A percentile compares a stretch with the other conserved stretches of the same genome.
Evolutionary conservation across 1,284 basidiomycete species (phyloP).

Genomic region (Cutaneotrichosporon sp.): DNA sequence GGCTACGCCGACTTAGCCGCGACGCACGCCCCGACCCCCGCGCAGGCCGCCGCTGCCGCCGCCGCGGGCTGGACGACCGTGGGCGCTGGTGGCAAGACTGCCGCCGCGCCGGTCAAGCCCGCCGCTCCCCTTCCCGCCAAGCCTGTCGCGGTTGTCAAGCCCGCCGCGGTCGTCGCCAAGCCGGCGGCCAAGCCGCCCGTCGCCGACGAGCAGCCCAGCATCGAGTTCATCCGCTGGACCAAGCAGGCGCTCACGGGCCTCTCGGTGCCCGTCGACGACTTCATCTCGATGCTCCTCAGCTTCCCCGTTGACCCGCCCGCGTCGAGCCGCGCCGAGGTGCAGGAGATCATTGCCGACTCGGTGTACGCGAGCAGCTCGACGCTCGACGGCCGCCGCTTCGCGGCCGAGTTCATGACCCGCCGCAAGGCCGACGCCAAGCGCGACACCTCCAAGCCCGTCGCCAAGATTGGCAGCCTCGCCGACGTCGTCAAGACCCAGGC

Average conservation of each 20-base stretch:
- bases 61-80: conserved; percentile 82
- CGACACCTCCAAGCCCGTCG: conserved; percentile 16
- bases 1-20: conserved; percentile 76
- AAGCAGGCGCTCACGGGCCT: conserved; percentile 79
- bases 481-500: conserved; percentile 82
- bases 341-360: conserved; percentile 86
- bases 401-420: conserved; percentile 81
- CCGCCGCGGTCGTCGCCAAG: conserved; percentile 16
- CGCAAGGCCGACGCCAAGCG: conserved; percentile 72
- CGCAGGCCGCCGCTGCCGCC: conserved; percentile 58
- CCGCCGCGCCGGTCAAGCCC: conserved; percentile 51
- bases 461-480: conserved; percentile 34
- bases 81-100: conserved; percentile 69
- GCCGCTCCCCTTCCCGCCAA: conserved; percentile 33
- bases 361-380: conserved; percentile 94
- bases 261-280: conserved; percentile 70
- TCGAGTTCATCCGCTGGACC: conserved; percentile 91
- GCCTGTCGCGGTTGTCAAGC: conserved; percentile 28
- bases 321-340: conserved; percentile 58
- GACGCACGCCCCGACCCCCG: conserved; percentile 53
- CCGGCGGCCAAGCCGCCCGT: conserved; percentile 21
- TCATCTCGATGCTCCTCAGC: conserved; percentile 83
- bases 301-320: conserved; percentile 87
- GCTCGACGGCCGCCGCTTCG: conserved; percentile 91
- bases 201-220: conserved; percentile 67